A percentile compares a stretch with the other conserved stretches of the same genome.
These are phyloP conservation scores for Benincasa hispida DNA, from an alignment of 306 rosid genomes.

Conservation along the genomic window DNA sequence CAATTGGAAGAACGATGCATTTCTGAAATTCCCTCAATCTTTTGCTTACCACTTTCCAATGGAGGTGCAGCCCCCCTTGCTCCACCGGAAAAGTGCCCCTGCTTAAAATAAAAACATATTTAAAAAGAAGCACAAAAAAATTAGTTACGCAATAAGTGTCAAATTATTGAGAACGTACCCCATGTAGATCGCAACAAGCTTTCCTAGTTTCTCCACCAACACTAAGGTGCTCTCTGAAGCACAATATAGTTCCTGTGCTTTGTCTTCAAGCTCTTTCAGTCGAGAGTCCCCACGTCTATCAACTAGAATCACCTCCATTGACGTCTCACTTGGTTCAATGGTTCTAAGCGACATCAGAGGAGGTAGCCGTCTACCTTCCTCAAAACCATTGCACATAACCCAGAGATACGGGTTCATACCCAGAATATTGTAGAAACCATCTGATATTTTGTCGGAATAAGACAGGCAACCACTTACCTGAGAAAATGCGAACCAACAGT, in stretches of 20 bases:
- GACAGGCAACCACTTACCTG: slow-evolving; percentile 94
- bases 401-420: slow-evolving; percentile 98
- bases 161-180: slow-evolving; percentile 41
- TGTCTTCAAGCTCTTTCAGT: slow-evolving; percentile 74
- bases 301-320: slow-evolving; percentile 81
- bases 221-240: slow-evolving; percentile 54
- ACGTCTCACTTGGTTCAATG: slow-evolving; percentile 47
- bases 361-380: slow-evolving; percentile 54
- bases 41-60: slow-evolving; percentile 75
- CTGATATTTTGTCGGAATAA: slow-evolving; percentile 78
- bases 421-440: slow-evolving; percentile 83
- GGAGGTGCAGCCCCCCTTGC: slow-evolving; percentile 71
- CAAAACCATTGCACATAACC: slow-evolving; percentile 78
- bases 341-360: slow-evolving; percentile 56
- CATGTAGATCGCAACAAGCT: slow-evolving; percentile 85
- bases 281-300: slow-evolving; percentile 62
- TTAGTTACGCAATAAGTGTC: not conserved
- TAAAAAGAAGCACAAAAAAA: not conserved
- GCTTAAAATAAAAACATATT: slow-evolving; percentile 17
- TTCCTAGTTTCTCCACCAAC: slow-evolving; percentile 78
- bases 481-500: slow-evolving; percentile 7
- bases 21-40: slow-evolving; percentile 61
- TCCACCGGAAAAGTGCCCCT: slow-evolving; percentile 80
- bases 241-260: slow-evolving; percentile 65
- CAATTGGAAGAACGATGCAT: slow-evolving; percentile 85